Evolutionary conservation across 495 filamentous ascomycete genomes (phyloP), one percentile per base, ranked within the genome.

Genomic region (Hypomontagnella monticulosa): DNA sequence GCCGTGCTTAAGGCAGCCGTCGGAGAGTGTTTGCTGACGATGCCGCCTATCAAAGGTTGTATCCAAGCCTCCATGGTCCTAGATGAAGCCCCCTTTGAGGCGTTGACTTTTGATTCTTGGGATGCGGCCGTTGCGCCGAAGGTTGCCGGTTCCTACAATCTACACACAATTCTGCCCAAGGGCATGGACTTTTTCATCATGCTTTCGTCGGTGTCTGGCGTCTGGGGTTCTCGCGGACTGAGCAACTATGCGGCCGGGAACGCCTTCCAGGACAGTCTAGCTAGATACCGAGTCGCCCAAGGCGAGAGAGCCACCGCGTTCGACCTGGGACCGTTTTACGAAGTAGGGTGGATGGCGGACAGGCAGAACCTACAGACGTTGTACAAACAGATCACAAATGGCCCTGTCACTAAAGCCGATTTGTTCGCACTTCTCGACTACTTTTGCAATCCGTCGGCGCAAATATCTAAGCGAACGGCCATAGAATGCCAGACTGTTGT

Each of bases 191-290:
- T 86, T 76, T 85, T 86, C 65, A 59, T 82, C 44, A 76, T 80
- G 16, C 73, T 81, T 4, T 81, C 79, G 1, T 88, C 85, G 11
- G 61, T 83, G 1, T 71, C 79, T 4, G 84, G 79, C n/a, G 66
- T 81, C 1, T 59, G 83, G 30, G 86, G 85, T 6, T 76, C 71
- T 41, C 56, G 69, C 9, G 72, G 75, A 0, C 85, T 88, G 69
- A 72, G 79, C 20, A 80, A 80, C 23, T 88, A 87, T 61, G 74
- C 81, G 4, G 83, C 83, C 1, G 83, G 77, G 11, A 83, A 81
- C 63, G 77, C 80, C 7, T 87, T 82, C 68, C 72, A 82, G 5
- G 83, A 82, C 46, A 73, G 75, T 12, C 44, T 77, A 43, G 71
- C 71, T 1, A 71, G 71, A 19, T 60, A 77, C 63, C 62, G 23